Percentiles rank a stretch among this genome's conserved stretches.
Evolutionary conservation across 371 early-diverging fungal species (phyloP).

Genomic region (Mycotypha africana): DNA sequence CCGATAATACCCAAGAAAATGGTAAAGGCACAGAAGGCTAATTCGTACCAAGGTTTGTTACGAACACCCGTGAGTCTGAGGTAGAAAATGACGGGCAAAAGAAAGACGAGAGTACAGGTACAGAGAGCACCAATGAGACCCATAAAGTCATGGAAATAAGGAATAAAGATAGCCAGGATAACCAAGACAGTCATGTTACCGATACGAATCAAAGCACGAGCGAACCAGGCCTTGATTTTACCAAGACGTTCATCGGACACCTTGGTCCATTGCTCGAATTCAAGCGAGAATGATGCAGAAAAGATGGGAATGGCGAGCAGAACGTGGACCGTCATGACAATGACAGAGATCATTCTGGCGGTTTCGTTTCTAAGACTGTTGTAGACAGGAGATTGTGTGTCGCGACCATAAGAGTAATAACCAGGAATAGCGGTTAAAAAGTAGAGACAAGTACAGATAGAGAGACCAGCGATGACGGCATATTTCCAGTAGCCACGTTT

Average conservation of each 20-base stretch:
- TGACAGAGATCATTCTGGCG: conserved; percentile 54
- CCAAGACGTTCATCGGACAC: conserved; percentile 21
- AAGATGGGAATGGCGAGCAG: conserved; percentile 76
- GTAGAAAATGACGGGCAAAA: conserved; percentile 55
- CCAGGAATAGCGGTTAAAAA: conserved; percentile 67
- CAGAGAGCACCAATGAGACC: conserved; percentile 58
- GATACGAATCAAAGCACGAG: conserved; percentile 42
- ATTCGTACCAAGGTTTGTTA: conserved; percentile 25
- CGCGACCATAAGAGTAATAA: conserved; percentile 72
- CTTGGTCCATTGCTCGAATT: conserved; percentile 49
- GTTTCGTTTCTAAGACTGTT: conserved; percentile 56
- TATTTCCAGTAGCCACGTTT: conserved; percentile 67
- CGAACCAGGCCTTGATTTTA: conserved; percentile 26
- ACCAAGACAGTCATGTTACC: conserved; percentile 31
- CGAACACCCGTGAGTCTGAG: conserved; percentile 48
- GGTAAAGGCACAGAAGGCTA: conserved; percentile 43
- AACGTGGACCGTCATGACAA: conserved; percentile 76
- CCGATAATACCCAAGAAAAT: conserved; percentile 52
- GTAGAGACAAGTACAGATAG: conserved; percentile 67
- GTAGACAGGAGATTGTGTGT: conserved; percentile 67
- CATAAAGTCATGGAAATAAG: conserved; percentile 65
- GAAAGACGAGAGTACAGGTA: conserved; percentile 50
- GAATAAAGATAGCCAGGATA: conserved; percentile 46
- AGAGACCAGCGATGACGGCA: conserved; percentile 56
- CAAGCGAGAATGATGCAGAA: conserved; percentile 70